These are phyloP conservation scores for Neofusicoccum laricinum DNA, from an alignment of 2,329 filamentous ascomycete genomes.

Conservation along the genomic window DNA sequence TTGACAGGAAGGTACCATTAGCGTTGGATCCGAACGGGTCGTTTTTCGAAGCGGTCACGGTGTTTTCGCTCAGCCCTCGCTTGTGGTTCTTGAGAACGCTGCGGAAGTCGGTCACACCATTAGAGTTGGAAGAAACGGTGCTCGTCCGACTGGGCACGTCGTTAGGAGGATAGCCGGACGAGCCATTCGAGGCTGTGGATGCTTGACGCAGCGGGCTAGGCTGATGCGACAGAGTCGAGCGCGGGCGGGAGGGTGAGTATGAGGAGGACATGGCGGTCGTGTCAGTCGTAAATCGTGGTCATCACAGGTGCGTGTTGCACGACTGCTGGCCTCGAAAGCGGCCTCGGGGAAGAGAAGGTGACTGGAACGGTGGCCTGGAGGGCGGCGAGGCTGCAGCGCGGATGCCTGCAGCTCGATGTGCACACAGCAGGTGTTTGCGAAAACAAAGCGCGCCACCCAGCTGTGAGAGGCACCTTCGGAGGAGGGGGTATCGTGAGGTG, in stretches of 20 bases:
- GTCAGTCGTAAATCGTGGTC: constrained; percentile 15
- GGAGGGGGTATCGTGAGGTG: constrained; percentile 2
- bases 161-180: constrained; percentile 40
- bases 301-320: constrained; percentile 15
- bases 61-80: constrained; percentile 72
- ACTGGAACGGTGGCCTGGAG: neutral
- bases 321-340: constrained; percentile 7
- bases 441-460: neutral
- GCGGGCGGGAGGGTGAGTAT: constrained; percentile 33
- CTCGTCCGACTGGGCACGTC: constrained; percentile 59
- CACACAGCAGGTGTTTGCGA: neutral
- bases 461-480: neutral
- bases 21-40: constrained; percentile 45
- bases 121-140: constrained; percentile 71
- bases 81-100: constrained; percentile 56
- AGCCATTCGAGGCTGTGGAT: constrained; percentile 69
- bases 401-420: neutral
- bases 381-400: neutral
- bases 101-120: constrained; percentile 61
- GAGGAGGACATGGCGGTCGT: constrained; percentile 33
- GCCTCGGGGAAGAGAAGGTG: neutral
- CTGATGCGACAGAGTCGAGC: constrained; percentile 34
- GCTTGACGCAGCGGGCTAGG: constrained; percentile 57
- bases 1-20: constrained; percentile 67
- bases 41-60: constrained; percentile 41